Evolutionary conservation across 2,329 filamentous ascomycete species (phyloP).

Genomic region (Claviceps purpurea): DNA sequence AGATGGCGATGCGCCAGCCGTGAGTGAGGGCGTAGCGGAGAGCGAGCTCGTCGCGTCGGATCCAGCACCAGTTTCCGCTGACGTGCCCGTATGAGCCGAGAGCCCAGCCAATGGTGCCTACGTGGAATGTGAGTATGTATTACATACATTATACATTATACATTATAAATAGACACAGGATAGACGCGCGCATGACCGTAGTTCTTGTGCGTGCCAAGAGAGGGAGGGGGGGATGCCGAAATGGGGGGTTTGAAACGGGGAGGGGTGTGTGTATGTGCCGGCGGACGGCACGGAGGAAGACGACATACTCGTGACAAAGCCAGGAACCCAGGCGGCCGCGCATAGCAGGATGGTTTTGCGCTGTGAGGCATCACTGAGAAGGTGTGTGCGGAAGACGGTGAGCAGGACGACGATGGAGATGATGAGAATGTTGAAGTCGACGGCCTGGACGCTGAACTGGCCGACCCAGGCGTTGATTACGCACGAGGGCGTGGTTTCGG

Average conservation of each 20-base stretch:
- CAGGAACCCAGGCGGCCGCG: conserved; percentile 25
- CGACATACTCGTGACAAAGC: conserved; percentile 20
- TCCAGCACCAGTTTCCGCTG: conserved; percentile 33
- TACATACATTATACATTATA: no score
- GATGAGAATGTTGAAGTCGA: conserved; percentile 29
- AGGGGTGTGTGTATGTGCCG: no score
- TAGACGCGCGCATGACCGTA: no score
- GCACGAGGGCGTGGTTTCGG: conserved; percentile 14
- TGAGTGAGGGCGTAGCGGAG: conserved; percentile 29
- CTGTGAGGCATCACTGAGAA: conserved; percentile 18
- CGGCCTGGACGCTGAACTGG: conserved; percentile 31
- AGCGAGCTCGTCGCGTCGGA: conserved; percentile 16
- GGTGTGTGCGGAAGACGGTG: conserved; percentile 22
- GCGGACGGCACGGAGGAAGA: no score
- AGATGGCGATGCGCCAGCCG: conserved; percentile 28
- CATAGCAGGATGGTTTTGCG: conserved; percentile 20
- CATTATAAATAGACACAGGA: no score
- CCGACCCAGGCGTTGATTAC: conserved; percentile 29
- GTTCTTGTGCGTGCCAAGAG: no score
- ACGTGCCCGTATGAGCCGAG: conserved; percentile 17
- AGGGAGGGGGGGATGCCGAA: no score
- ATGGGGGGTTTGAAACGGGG: no score
- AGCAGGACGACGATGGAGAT: conserved; percentile 29
- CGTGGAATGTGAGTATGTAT: no score
- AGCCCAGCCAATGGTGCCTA: conserved; percentile 3